These are phyloP conservation scores for Drechslerella coelobrocha DNA, from an alignment of 2,329 filamentous ascomycete species.

Conservation along the genomic window DNA sequence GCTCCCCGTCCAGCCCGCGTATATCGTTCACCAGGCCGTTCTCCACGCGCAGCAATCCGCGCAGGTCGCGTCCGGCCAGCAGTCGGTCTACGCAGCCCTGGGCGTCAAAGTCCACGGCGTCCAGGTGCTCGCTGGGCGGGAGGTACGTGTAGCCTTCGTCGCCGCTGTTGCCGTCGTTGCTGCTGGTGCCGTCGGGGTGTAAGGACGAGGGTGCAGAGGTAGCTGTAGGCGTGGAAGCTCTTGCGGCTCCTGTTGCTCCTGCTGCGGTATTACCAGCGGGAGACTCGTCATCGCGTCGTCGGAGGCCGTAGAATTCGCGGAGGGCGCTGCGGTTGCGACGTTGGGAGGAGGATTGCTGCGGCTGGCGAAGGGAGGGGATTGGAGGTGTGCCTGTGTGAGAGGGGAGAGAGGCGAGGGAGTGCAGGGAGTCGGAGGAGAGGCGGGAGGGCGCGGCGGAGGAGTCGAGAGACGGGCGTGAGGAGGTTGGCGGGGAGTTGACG, in stretches of 20 bases:
- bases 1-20: conserved; percentile 87
- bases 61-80: conserved; percentile 69
- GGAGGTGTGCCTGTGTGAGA: conserved; percentile 29
- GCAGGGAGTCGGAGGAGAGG: conserved; percentile 57
- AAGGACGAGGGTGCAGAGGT: too few species aligned
- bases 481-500: conserved; percentile 47
- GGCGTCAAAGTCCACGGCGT: conserved; percentile 74
- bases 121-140: conserved; percentile 69
- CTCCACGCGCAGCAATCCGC: conserved; percentile 74
- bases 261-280: conserved; percentile 56
- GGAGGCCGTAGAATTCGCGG: conserved; percentile 92
- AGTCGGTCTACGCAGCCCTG: conserved; percentile 71
- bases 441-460: conserved; percentile 39
- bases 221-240: conserved; percentile 57
- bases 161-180: too few species aligned
- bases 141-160: conserved; percentile 63
- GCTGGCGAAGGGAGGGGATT: conserved; percentile 60
- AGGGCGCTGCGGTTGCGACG: conserved; percentile 81
- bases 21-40: conserved; percentile 75
- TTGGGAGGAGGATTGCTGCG: conserved; percentile 56
- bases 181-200: too few species aligned
- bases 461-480: conserved; percentile 47
- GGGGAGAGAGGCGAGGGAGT: conserved; percentile 45
- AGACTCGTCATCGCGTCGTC: conserved; percentile 59
- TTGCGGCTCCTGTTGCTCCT: conserved; percentile 46